A percentile compares a stretch with the other conserved stretches of the same genome.
Evolutionary conservation across 768 basidiomycete genomes (phyloP).

Genomic region (Lactarius hatsudake): DNA sequence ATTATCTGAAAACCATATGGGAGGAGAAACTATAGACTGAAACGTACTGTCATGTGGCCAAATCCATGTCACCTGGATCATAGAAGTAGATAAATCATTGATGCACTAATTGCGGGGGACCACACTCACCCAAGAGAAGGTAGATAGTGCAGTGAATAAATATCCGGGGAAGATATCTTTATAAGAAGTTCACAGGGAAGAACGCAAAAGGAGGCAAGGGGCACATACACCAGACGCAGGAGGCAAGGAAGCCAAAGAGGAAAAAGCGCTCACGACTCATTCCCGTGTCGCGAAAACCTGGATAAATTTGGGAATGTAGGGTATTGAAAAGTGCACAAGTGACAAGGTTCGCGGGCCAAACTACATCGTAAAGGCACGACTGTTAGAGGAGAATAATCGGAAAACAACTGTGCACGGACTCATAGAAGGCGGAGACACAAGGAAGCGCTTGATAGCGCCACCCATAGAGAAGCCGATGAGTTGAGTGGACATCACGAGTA

Average conservation of each 20-base stretch:
- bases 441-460: slow-evolving; percentile 70
- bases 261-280: slow-evolving; percentile 79
- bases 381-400: not conserved
- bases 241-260: slow-evolving; percentile 53
- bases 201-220: not conserved
- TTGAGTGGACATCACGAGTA: slow-evolving; percentile 73
- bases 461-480: slow-evolving; percentile 83
- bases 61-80: slow-evolving; percentile 27
- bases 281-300: slow-evolving; percentile 60
- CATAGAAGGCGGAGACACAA: slow-evolving; percentile 57
- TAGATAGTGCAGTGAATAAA: slow-evolving; percentile 28
- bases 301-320: slow-evolving; percentile 65
- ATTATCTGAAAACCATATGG: not conserved
- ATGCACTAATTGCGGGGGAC: not conserved
- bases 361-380: slow-evolving; percentile 23
- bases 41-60: slow-evolving; percentile 26
- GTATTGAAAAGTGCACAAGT: slow-evolving; percentile 77
- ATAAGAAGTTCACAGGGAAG: slow-evolving; percentile 30
- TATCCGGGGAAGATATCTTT: slow-evolving; percentile 28
- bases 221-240: slow-evolving; percentile 47
- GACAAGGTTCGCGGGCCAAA: slow-evolving; percentile 77
- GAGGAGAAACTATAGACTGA: not conserved
- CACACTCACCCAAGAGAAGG: slow-evolving; percentile 27
- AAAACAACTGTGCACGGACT: slow-evolving; percentile 33
- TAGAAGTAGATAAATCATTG: not conserved